Evolutionary conservation across 768 basidiomycete species (phyloP).

Genomic region (Mycena rosella): DNA sequence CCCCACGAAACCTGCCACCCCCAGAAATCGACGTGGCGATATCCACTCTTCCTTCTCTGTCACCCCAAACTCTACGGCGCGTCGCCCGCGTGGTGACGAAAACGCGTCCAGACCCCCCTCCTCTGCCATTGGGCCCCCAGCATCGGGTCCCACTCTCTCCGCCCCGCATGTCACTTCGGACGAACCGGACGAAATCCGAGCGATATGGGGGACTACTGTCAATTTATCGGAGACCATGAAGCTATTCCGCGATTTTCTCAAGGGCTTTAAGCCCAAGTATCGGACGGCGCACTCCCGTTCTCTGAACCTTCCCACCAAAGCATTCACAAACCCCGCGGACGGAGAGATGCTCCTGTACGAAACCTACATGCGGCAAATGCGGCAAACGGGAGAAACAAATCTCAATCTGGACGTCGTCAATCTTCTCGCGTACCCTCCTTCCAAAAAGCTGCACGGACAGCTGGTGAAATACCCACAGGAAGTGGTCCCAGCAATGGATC

Average conservation of each 20-base stretch:
- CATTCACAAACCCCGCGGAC: constrained; percentile 71
- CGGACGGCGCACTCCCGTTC: constrained; percentile 79
- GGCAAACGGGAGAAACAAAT: constrained; percentile 92
- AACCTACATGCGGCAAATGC: constrained; percentile 84
- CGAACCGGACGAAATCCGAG: constrained; percentile 87
- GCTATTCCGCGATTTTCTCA: constrained; percentile 88
- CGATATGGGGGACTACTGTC: constrained; percentile 98
- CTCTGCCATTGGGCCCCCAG: constrained; percentile 35
- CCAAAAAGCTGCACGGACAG: constrained; percentile 85
- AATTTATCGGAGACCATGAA: constrained; percentile 93
- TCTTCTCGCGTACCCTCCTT: constrained; percentile 86
- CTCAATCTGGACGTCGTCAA: constrained; percentile 93
- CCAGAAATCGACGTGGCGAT: constrained; percentile 85
- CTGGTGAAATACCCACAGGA: constrained; percentile 96
- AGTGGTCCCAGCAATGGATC: constrained; percentile 97
- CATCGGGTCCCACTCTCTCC: constrained; percentile 59
- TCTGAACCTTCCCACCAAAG: constrained; percentile 63
- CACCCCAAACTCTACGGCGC: constrained; percentile 60
- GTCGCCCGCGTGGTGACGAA: constrained; percentile 48
- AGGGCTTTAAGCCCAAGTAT: constrained; percentile 94
- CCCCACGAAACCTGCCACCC: constrained; percentile 67
- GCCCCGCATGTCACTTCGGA: constrained; percentile 73
- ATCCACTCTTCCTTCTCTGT: constrained; percentile 86
- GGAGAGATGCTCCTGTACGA: constrained; percentile 83
- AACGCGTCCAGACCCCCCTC: constrained; percentile 32